Evolutionary conservation across 2,329 filamentous ascomycete genomes (phyloP).

Genomic region (Trichoderma asperellum): DNA sequence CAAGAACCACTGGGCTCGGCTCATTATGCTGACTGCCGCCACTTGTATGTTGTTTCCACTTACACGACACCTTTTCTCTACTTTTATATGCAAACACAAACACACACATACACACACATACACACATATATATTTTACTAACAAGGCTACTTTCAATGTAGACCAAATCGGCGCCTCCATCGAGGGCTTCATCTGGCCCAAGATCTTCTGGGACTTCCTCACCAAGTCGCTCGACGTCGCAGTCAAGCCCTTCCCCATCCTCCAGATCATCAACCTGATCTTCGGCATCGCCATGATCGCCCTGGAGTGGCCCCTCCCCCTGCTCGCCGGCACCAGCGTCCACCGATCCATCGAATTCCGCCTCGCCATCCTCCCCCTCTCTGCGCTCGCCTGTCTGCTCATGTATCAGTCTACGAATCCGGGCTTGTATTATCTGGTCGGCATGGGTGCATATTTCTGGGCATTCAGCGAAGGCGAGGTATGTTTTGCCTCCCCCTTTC

Average conservation of each 20-base stretch:
- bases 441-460: slow-evolving; percentile 90
- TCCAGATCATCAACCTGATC: slow-evolving; percentile 88
- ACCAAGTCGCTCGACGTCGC: slow-evolving; percentile 86
- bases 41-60: slow-evolving; percentile 60
- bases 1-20: slow-evolving; percentile 98
- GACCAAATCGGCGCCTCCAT: slow-evolving; percentile 86
- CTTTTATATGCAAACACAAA: background rate
- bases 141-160: slow-evolving; percentile 64
- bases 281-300: slow-evolving; percentile 77
- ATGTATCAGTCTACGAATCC: slow-evolving; percentile 93
- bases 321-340: slow-evolving; percentile 74
- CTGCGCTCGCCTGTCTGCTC: slow-evolving; percentile 72
- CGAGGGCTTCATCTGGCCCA: slow-evolving; percentile 95
- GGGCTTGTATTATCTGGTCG: slow-evolving; percentile 88
- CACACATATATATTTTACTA: no score
- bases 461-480: slow-evolving; percentile 97
- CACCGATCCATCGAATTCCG: slow-evolving; percentile 89
- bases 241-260: slow-evolving; percentile 82
- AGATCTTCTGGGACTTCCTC: slow-evolving; percentile 97
- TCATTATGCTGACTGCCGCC: slow-evolving; percentile 87
- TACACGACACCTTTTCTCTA: background rate
- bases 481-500: slow-evolving; percentile 43
- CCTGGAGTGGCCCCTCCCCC: slow-evolving; percentile 87
- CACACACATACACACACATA: no score
- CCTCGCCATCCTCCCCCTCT: slow-evolving; percentile 79